These are phyloP conservation scores for Nemania serpens DNA, from an alignment of 2,329 filamentous ascomycete species.

Conservation along the genomic window DNA sequence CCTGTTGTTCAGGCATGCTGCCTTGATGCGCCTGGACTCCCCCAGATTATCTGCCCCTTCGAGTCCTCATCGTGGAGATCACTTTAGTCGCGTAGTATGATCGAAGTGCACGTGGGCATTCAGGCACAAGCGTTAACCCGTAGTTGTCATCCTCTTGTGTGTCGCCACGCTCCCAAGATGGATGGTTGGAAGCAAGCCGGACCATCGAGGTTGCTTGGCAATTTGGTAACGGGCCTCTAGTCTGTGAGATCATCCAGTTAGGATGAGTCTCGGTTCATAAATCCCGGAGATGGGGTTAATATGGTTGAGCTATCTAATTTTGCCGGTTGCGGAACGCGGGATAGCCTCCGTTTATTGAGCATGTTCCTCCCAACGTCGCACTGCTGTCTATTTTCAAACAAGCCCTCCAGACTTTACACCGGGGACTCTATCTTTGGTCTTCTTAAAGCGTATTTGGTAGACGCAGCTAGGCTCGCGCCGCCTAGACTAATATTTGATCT, in stretches of 20 bases:
- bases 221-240: conserved; percentile 6
- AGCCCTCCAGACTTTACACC: background rate
- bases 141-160: conserved; percentile 11
- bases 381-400: conserved; percentile 12
- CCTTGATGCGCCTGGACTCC: conserved; percentile 5
- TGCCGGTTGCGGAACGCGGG: conserved; percentile 22
- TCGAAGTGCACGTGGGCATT: conserved; percentile 16
- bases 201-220: conserved; percentile 22
- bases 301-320: conserved; percentile 21
- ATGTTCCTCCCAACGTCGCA: background rate
- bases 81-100: conserved; percentile 9
- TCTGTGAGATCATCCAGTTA: conserved; percentile 3
- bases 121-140: conserved; percentile 23
- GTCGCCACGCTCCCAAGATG: conserved; percentile 6
- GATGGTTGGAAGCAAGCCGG: conserved; percentile 8
- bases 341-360: conserved; percentile 3
- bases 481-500: background rate
- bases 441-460: background rate
- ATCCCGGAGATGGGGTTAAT: conserved; percentile 22
- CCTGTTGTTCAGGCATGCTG: conserved; percentile 8
- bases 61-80: background rate
- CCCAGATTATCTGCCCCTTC: conserved; percentile 10
- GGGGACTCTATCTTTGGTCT: background rate
- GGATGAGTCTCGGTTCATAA: conserved; percentile 2
- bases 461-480: background rate